Conservation (phyloP, 352 stramenopile species). For the Globisporangium alternatum region DNA sequence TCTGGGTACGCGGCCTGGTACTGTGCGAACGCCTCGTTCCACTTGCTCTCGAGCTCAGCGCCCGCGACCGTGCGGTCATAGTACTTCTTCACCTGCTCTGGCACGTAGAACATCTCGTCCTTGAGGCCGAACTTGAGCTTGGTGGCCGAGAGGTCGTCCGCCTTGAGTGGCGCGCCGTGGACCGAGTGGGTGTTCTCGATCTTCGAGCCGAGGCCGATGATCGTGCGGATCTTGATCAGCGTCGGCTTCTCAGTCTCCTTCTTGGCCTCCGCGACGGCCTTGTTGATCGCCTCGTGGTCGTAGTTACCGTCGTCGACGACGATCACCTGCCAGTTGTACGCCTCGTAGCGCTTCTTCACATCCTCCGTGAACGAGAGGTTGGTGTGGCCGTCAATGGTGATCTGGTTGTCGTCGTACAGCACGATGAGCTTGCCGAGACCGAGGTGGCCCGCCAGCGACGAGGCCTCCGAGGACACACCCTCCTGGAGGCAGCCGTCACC, state of each 20-base stretch:
- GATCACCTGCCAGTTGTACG: constrained; percentile 98
- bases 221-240: constrained; percentile 98
- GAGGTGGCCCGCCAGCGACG: constrained; percentile 96
- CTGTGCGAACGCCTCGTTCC: constrained; percentile 89
- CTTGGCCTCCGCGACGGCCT: constrained; percentile 94
- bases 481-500: constrained; percentile 99
- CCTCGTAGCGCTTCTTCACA: constrained; percentile 96
- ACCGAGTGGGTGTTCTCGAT: constrained; percentile 91
- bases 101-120: constrained; percentile 92
- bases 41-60: constrained; percentile 80
- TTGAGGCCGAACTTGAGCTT: constrained; percentile 94
- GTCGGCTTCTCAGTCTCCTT: constrained; percentile 94
- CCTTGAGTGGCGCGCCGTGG: constrained; percentile 96
- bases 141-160: constrained; percentile 88
- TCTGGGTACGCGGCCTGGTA: constrained; percentile 92
- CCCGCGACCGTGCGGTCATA: constrained; percentile 86
- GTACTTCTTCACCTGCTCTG: constrained; percentile 91
- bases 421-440: constrained; percentile 98
- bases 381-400: constrained; percentile 98
- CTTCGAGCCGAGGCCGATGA: constrained; percentile 95
- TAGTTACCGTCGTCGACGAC: constrained; percentile 93
- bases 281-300: constrained; percentile 91
- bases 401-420: constrained; percentile 99
- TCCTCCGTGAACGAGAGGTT: constrained; percentile 98
- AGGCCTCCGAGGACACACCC: constrained; percentile 95